Base-by-base conservation (phyloP, 148 eudicot genomes). In the Salicornia ramosissima region DNA sequence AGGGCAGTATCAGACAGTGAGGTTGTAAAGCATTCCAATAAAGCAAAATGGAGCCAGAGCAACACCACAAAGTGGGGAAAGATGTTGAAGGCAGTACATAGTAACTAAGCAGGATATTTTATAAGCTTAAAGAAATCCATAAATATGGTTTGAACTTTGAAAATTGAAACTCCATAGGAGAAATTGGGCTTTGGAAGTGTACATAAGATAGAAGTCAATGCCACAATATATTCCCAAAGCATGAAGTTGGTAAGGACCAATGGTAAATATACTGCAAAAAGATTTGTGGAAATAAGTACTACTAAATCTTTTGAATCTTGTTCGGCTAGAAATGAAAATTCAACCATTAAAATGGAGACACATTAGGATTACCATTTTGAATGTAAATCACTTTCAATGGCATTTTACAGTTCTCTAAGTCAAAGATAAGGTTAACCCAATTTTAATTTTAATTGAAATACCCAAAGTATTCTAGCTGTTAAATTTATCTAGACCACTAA, bases 1-100 rank as follows among this genome's bases (percentile, higher is more conserved):
- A 26, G 46, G 19, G 25, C 39, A 12, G 21, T 58, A 34, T 66
- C 74, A 67, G 50, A 60, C 40, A 47, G 51, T 22, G 50, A 72
- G 67, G 47, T 13, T 12, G 2, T 28, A 36, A 52, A 33, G 40
- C n/a, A 56, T n/a, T 46, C 30, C 19, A 15, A 13, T 42, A 8
- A 15, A 61, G 26, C 21, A 21, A 66, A 58, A 10, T 31, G 12
- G 28, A 28, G 4, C 19, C 47, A 47, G 33, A 45, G 24, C 28
- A 3, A 36, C 4, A 36, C 40, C 5, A 36, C 4, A 36, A 36
- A 36, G 8, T 36, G n/a, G n/a, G n/a, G n/a, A 19, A 3, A 53
- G 62, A 14, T 60, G 51, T 13, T 61, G 33, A 52, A 40, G 26
- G 15, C 54, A 68, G n/a, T 28, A 39, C 24, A 6, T 15, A 49